Evolutionary conservation across 2,329 filamentous ascomycete genomes (phyloP).

Genomic region (Fusarium concolor): DNA sequence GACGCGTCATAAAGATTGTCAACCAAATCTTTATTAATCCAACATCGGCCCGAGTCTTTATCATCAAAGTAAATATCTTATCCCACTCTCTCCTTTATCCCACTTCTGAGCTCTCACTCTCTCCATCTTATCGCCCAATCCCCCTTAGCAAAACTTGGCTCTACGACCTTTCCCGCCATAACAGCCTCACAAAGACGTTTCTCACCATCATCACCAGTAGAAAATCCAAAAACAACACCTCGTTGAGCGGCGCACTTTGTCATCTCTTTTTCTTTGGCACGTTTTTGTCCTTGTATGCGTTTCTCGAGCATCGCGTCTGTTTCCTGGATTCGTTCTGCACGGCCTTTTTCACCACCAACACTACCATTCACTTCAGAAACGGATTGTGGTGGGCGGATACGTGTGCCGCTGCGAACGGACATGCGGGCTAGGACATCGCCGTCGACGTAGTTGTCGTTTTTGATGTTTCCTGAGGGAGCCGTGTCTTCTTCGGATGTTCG

Average conservation of each 20-base stretch:
- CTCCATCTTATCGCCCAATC: conserved; percentile 70
- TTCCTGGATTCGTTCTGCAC: conserved; percentile 64
- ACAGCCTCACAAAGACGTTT: conserved; percentile 66
- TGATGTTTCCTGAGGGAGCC: background rate
- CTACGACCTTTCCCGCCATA: conserved; percentile 68
- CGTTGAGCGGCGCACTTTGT: conserved; percentile 72
- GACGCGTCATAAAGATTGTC: no score
- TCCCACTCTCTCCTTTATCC: no score
- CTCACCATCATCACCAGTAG: conserved; percentile 24
- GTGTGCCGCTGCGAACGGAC: conserved; percentile 53
- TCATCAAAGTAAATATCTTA: background rate
- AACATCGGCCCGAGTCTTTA: conserved; percentile 3
- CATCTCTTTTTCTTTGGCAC: conserved; percentile 64
- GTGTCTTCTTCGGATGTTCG: background rate
- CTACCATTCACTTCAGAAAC: conserved; percentile 66
- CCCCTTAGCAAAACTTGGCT: conserved; percentile 70
- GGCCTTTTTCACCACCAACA: conserved; percentile 66
- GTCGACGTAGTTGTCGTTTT: conserved; percentile 50
- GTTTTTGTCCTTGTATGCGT: conserved; percentile 60
- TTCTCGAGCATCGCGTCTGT: conserved; percentile 63
- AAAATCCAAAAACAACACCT: conserved; percentile 66
- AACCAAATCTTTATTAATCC: no score
- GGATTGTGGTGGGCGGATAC: conserved; percentile 52
- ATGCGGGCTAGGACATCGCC: conserved; percentile 53
- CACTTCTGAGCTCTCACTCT: conserved; percentile 47